Evolutionary conservation across 768 basidiomycete genomes (phyloP).

Genomic region (Zangia roseola): DNA sequence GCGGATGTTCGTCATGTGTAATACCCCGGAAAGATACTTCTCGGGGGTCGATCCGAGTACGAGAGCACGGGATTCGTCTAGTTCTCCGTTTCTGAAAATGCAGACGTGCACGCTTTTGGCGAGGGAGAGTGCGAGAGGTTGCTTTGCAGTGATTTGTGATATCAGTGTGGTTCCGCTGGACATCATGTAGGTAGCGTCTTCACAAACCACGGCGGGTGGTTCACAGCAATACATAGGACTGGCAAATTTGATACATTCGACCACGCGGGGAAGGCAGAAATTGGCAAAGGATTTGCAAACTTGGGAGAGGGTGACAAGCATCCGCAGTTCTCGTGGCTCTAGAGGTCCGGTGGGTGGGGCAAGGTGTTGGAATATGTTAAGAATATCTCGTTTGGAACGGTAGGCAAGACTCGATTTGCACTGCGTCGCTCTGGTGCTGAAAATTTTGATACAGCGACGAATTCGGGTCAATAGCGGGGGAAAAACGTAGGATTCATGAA

Average conservation of each 20-base stretch:
- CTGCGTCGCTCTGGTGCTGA: conserved; percentile 28
- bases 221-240: conserved; percentile 17
- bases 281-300: conserved; percentile 46
- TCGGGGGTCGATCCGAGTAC: neutral
- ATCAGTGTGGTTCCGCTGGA: conserved; percentile 19
- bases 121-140: conserved; percentile 30
- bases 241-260: conserved; percentile 28
- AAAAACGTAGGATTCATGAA: neutral
- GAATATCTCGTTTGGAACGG: conserved; percentile 48
- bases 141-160: conserved; percentile 23
- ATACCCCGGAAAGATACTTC: conserved; percentile 4
- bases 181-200: neutral
- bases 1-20: conserved; percentile 18
- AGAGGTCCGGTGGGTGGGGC: conserved; percentile 15
- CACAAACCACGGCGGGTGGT: neutral
- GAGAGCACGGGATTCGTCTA: neutral
- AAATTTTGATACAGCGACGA: neutral
- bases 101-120: conserved; percentile 30
- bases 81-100: conserved; percentile 2
- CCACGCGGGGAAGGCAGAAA: conserved; percentile 39
- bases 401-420: conserved; percentile 13
- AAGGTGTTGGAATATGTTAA: conserved; percentile 38
- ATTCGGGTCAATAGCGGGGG: neutral
- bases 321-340: conserved; percentile 5
- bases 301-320: conserved; percentile 31